Evolutionary conservation across 1,284 basidiomycete species (phyloP).

Genomic region (Puccinia coronata): DNA sequence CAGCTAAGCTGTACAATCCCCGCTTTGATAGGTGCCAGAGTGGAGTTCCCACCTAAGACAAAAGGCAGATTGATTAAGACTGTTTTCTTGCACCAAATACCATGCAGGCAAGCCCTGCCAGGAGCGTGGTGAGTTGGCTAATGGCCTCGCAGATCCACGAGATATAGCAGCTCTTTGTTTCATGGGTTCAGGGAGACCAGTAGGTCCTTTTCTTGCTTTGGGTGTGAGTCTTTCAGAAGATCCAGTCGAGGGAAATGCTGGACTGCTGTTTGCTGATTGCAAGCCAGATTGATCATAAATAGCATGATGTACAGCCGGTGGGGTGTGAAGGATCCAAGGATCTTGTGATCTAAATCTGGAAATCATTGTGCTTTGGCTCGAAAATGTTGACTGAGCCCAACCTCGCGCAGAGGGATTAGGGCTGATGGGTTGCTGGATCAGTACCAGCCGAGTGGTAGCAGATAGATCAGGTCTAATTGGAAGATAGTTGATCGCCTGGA

Average conservation of each 20-base stretch:
- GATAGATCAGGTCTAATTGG: too few species aligned
- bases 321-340: slow-evolving; percentile 71
- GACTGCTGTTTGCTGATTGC: neutral
- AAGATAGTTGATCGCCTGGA: slow-evolving; percentile 78
- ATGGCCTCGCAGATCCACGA: slow-evolving; percentile 21
- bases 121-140: neutral
- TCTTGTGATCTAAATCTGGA: slow-evolving; percentile 63
- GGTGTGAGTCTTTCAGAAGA: slow-evolving; percentile 43
- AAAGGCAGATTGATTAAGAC: slow-evolving; percentile 53
- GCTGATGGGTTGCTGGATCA: too few species aligned
- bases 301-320: slow-evolving; percentile 52
- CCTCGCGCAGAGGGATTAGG: slow-evolving; percentile 49
- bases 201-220: slow-evolving; percentile 51
- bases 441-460: too few species aligned
- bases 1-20: slow-evolving; percentile 60
- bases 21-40: slow-evolving; percentile 88
- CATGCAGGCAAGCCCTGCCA: neutral
- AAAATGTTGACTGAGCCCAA: slow-evolving; percentile 64
- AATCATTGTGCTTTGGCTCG: slow-evolving; percentile 68
- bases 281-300: slow-evolving; percentile 23
- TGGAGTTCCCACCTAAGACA: slow-evolving; percentile 72
- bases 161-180: slow-evolving; percentile 28
- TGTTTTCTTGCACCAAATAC: neutral
- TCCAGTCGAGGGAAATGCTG: slow-evolving; percentile 13
- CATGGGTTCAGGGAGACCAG: slow-evolving; percentile 45